phyloP scores from a whole-genome alignment of 1,139 yeast species.

The Debaryomyces singareniensis region DNA sequence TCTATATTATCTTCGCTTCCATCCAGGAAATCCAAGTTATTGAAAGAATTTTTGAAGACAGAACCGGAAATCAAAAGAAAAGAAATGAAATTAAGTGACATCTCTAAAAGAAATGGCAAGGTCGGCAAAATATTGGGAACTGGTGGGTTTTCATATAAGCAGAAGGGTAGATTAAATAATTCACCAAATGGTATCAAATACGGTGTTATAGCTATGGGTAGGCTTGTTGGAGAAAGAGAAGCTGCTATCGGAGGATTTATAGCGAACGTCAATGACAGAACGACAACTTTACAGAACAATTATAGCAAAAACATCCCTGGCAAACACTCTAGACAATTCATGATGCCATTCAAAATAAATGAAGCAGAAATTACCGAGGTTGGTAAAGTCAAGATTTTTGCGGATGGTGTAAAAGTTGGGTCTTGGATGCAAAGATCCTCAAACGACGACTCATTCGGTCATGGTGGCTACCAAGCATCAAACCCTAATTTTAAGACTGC shows the following conservation, averaged over 20 bases:
- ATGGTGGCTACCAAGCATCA: conserved; percentile 22
- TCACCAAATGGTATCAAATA: conserved; percentile 69
- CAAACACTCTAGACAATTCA: conserved; percentile 39
- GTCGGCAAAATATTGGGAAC: conserved; percentile 47
- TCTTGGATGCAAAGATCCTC: conserved; percentile 30
- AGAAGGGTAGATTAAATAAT: conserved; percentile 65
- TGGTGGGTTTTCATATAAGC: conserved; percentile 67
- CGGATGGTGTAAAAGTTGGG: conserved; percentile 37
- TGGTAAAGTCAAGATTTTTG: conserved; percentile 34
- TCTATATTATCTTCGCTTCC: conserved; percentile 16
- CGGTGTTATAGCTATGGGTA: conserved; percentile 61
- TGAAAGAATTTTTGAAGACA: conserved; percentile 23
- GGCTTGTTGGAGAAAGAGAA: conserved; percentile 48
- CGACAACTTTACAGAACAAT: conserved; percentile 34
- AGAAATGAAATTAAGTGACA: background rate
- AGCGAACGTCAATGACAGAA: conserved; percentile 34
- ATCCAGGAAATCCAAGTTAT: conserved; percentile 14
- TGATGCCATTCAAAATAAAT: conserved; percentile 36
- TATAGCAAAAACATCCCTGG: conserved; percentile 38
- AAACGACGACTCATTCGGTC: conserved; percentile 13
- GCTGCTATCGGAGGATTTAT: conserved; percentile 79
- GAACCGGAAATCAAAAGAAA: conserved; percentile 1
- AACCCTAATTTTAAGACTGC: conserved; percentile 28
- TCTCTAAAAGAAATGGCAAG: conserved; percentile 12
- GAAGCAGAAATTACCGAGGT: conserved; percentile 33